These are phyloP conservation scores for Arthrobotrys sinensis DNA, from an alignment of 2,329 filamentous ascomycete genomes.

Conservation along the genomic window DNA sequence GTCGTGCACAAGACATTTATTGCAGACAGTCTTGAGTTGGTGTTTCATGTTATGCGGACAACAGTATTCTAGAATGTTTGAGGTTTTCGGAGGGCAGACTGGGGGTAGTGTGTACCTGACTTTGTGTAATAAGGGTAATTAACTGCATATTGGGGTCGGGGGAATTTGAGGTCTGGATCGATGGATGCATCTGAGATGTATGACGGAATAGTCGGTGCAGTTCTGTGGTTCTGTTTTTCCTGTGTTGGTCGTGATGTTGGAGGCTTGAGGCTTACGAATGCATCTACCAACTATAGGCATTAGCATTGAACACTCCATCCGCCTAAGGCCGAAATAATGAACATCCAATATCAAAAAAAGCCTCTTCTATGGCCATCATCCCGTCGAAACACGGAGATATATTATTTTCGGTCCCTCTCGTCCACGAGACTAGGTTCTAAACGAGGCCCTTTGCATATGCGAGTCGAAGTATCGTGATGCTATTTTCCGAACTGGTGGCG, in stretches of 20 bases:
- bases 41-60: constrained; percentile 44
- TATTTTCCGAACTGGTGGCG: constrained; percentile 23
- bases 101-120: not conserved
- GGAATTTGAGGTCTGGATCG: not conserved
- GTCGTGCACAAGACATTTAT: constrained; percentile 4
- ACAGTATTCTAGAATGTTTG: constrained; percentile 45
- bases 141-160: not conserved
- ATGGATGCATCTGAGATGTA: not conserved
- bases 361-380: not conserved
- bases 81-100: not conserved
- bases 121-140: too few species aligned
- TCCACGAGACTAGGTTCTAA: constrained; percentile 13
- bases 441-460: not conserved
- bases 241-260: constrained; percentile 1
- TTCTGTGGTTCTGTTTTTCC: not conserved
- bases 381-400: constrained; percentile 39
- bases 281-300: too few species aligned
- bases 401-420: not conserved
- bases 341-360: not conserved
- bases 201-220: not conserved
- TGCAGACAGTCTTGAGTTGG: not conserved
- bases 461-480: not conserved
- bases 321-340: not conserved
- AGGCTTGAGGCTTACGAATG: not conserved
- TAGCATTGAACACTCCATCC: not conserved